Evolutionary conservation across 257 asterid genomes (phyloP).

Genomic region (Ophiorrhiza pumila): DNA sequence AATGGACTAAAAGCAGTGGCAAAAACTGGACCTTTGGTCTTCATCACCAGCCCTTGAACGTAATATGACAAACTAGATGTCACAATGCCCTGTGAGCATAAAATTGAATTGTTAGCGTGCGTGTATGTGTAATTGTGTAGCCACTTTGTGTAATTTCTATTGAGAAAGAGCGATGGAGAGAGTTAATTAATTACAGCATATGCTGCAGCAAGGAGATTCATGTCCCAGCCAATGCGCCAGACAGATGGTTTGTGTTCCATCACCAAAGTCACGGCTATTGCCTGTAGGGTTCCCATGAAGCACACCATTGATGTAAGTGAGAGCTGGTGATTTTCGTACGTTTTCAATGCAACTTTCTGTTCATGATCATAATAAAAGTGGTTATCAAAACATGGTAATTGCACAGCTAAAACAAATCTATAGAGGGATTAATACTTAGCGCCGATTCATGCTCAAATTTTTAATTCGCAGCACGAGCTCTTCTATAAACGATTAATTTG

Average conservation of each 20-base stretch:
- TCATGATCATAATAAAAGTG: too few species aligned
- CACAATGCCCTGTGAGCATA: slow-evolving; percentile 58
- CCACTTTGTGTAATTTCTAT: too few species aligned
- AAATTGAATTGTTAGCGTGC: too few species aligned
- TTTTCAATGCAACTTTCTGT: background rate
- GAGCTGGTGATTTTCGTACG: slow-evolving; percentile 42
- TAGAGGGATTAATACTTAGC: too few species aligned
- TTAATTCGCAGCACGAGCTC: too few species aligned
- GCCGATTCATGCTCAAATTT: too few species aligned
- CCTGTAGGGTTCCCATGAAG: slow-evolving; percentile 75
- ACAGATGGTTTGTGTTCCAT: slow-evolving; percentile 68
- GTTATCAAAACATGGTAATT: too few species aligned
- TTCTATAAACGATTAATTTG: too few species aligned
- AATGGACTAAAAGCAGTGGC: slow-evolving; percentile 84
- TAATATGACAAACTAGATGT: slow-evolving; percentile 80
- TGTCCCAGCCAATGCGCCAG: slow-evolving; percentile 76
- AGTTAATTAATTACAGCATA: slow-evolving; percentile 62
- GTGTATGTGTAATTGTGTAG: background rate
- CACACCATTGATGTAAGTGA: slow-evolving; percentile 73
- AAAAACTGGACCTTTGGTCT: slow-evolving; percentile 70
- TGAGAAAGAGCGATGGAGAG: background rate
- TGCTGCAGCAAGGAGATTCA: slow-evolving; percentile 85
- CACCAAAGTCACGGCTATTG: slow-evolving; percentile 65
- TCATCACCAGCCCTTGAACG: slow-evolving; percentile 80
- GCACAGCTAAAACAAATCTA: too few species aligned